Evolutionary conservation across 2,329 filamentous ascomycete genomes (phyloP).

Genomic region (Zymoseptoria ardabiliae): DNA sequence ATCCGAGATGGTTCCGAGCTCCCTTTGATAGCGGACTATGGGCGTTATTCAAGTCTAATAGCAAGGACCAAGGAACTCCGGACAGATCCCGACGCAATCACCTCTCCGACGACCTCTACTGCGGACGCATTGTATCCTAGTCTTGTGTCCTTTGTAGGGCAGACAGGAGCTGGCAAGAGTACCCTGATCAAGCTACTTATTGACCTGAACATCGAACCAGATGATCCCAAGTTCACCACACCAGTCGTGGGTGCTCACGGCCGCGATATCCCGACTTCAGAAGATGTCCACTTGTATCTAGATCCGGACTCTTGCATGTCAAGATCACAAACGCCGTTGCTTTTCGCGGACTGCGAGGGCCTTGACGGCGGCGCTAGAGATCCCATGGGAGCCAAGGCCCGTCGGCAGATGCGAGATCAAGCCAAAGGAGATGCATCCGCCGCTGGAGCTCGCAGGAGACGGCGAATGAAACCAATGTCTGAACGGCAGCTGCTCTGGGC

Average conservation of each 20-base stretch:
- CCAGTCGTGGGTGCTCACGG: constrained; percentile 11
- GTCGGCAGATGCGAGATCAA: neutral
- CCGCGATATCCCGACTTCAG: constrained; percentile 37
- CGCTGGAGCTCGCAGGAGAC: no score
- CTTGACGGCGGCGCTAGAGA: constrained; percentile 40
- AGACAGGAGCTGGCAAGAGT: constrained; percentile 37
- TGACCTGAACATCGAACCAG: constrained; percentile 20
- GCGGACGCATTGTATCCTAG: constrained; percentile 1
- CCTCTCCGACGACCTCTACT: neutral
- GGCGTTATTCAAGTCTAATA: constrained; percentile 36
- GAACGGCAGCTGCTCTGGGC: constrained; percentile 19
- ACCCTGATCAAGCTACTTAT: constrained; percentile 42
- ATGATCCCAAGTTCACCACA: constrained; percentile 5
- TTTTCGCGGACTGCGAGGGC: constrained; percentile 46
- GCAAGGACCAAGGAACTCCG: constrained; percentile 18
- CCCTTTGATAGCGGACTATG: constrained; percentile 31
- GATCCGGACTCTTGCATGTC: constrained; percentile 35
- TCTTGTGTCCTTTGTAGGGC: constrained; percentile 1
- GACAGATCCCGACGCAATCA: neutral
- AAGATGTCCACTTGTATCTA: constrained; percentile 44
- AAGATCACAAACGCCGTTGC: constrained; percentile 31
- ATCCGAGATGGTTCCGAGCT: constrained; percentile 16
- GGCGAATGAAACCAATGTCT: constrained; percentile 3
- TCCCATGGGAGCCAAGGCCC: constrained; percentile 21
- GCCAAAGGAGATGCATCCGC: no score